These are phyloP conservation scores for Dioscorea zingiberensis DNA, from an alignment of 106 monocot genomes.

Conservation along the genomic window DNA sequence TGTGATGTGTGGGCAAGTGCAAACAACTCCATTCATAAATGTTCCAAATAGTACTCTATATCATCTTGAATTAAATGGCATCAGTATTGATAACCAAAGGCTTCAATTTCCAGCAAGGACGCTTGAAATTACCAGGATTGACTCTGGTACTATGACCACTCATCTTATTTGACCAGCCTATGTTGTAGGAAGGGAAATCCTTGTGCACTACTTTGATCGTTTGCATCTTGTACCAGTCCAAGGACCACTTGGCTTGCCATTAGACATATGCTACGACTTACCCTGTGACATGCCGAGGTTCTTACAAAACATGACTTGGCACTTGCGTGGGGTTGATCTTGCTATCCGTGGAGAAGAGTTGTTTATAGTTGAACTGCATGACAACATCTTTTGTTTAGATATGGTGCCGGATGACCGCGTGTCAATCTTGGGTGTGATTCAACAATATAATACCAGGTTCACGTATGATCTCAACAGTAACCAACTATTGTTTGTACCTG, in stretches of 20 bases:
- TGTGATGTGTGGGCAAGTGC: background rate
- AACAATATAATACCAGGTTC: background rate
- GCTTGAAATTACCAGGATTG: background rate
- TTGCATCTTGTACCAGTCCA: background rate
- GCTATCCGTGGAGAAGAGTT: too few species aligned
- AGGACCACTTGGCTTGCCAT: too few species aligned
- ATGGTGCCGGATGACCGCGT: background rate
- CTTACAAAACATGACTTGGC: too few species aligned
- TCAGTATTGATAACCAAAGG: background rate
- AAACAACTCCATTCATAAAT: background rate
- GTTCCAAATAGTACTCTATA: background rate
- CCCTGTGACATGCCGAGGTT: too few species aligned
- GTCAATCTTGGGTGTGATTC: background rate
- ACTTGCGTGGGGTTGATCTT: background rate
- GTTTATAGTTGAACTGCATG: too few species aligned
- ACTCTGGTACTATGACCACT: background rate
- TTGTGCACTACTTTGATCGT: background rate
- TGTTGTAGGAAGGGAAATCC: background rate
- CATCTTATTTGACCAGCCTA: background rate
- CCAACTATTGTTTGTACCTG: background rate
- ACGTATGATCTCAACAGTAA: background rate
- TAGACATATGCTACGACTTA: too few species aligned
- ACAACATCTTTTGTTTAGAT: too few species aligned
- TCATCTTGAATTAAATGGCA: background rate
- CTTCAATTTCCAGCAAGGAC: background rate